phyloP scores from a whole-genome alignment of 805 yeast genomes.

The Torulaspora microellipsoides region DNA sequence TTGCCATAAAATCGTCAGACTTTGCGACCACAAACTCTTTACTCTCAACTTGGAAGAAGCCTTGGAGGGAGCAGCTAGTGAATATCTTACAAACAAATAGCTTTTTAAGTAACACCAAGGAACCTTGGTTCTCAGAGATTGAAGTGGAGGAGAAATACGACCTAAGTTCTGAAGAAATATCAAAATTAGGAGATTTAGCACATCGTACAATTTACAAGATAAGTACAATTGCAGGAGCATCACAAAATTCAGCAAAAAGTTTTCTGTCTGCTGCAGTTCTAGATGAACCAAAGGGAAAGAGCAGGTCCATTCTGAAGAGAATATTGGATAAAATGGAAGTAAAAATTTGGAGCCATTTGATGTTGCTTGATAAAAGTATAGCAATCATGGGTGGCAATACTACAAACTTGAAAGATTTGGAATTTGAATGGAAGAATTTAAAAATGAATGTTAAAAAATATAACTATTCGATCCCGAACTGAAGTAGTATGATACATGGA shows the following conservation, averaged over 20 bases:
- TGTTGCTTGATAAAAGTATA: conserved; percentile 6
- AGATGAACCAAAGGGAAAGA: not conserved
- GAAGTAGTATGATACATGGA: conserved; percentile 3
- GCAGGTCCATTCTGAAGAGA: conserved; percentile 1
- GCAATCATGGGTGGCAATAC: conserved; percentile 3
- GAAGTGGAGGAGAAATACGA: conserved; percentile 15
- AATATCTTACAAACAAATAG: conserved; percentile 9
- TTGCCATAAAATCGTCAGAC: conserved; percentile 33
- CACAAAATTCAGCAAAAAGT: not conserved
- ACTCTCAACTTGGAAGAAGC: conserved; percentile 7
- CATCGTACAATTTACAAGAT: conserved; percentile 2
- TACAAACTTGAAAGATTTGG: conserved; percentile 1
- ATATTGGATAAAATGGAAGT: conserved; percentile 5
- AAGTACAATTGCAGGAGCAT: not conserved
- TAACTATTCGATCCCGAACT: conserved; percentile 1
- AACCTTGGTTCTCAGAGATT: conserved; percentile 15
- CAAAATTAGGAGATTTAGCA: conserved; percentile 1
- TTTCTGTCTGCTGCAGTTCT: conserved; percentile 2
- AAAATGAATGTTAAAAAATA: conserved; percentile 4
- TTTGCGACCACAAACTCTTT: conserved; percentile 13
- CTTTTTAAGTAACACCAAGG: not conserved
- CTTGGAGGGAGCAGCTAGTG: conserved; percentile 14
- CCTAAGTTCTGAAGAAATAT: conserved; percentile 5
- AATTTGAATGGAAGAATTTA: conserved; percentile 13
- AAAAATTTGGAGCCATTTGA: conserved; percentile 9